These are phyloP conservation scores for Phytophthora aleatoria DNA, from an alignment of 352 stramenopile species.

Conservation along the genomic window DNA sequence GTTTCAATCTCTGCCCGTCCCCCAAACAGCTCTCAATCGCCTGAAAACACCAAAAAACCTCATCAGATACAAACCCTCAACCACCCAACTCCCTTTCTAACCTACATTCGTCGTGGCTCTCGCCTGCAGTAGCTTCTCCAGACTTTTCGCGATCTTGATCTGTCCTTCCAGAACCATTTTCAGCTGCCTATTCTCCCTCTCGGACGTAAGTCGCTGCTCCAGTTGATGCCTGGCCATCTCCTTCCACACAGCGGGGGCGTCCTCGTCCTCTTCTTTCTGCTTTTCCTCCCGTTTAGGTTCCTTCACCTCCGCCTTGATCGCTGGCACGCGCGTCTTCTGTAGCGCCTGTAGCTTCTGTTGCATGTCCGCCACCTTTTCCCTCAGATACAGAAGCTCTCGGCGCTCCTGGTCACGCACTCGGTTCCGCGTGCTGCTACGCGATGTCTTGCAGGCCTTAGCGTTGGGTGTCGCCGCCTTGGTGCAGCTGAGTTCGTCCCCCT, in stretches of 20 bases:
- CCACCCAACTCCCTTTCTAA: background rate
- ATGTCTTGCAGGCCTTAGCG: constrained; percentile 34
- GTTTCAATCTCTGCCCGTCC: constrained; percentile 21
- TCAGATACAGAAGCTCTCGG: constrained; percentile 49
- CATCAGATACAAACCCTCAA: background rate
- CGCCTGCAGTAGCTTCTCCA: constrained; percentile 55
- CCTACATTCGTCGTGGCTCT: constrained; percentile 40
- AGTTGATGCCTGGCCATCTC: constrained; percentile 53
- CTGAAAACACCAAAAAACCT: constrained; percentile 19
- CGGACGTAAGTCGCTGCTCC: constrained; percentile 51
- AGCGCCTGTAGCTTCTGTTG: constrained; percentile 45
- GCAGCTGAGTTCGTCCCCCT: constrained; percentile 13
- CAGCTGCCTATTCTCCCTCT: constrained; percentile 66
- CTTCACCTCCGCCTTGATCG: constrained; percentile 6
- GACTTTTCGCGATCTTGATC: constrained; percentile 67
- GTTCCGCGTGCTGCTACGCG: constrained; percentile 45
- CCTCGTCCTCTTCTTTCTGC: constrained; percentile 6
- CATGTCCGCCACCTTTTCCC: constrained; percentile 50
- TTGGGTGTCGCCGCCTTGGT: background rate
- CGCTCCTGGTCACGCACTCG: constrained; percentile 45
- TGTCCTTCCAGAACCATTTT: constrained; percentile 64
- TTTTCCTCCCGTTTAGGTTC: background rate
- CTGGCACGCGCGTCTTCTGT: constrained; percentile 23
- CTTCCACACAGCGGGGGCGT: constrained; percentile 41
- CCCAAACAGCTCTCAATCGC: constrained; percentile 36